Base-by-base conservation (phyloP, 2,329 filamentous ascomycete genomes). In the Neopestalotiopsis sp. region DNA sequence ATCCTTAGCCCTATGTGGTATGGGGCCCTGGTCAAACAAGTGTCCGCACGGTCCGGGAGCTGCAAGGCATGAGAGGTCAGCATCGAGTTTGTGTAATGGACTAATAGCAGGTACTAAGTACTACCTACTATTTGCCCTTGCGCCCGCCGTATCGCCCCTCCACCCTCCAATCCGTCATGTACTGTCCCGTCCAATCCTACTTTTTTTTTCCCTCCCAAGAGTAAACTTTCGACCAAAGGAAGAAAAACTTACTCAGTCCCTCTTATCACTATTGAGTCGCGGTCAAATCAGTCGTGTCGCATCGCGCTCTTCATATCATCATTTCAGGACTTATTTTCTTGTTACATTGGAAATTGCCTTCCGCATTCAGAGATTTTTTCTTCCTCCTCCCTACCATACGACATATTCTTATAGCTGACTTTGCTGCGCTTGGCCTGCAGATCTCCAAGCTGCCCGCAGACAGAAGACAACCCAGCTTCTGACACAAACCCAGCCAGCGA, bases 401-500 rank as follows among this genome's bases (percentile, higher is more conserved):
- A 52, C 20, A 52, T 52, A n/a, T 20, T 20, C n/a, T 52, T 17
- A 52, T 20, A 52, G 20, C 40, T 67, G 59, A 61, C 28, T 38
- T 49, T n/a, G 28, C 42, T 62, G 32, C 32, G 59, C 59, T 40
- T 32, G 49, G 14, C 30, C n/a, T 60, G 30, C 69, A 78, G 76
- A 76, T 70, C 73, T 72, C 65, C 74, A 73, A 72, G 70, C 71
- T 52, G 68, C 71, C 34, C 73, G 73, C 58, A 75, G 72, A 73
- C 75, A 75, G 72, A 73, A 74, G n/a, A 73, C 74, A 69, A 73
- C 75, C 13, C 74, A 75, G 69, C 74, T 76, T 52, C 75, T 75
- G 58, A 74, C 73, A 58, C 74, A 77, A 67, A 75, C 77, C 69
- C 75, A 72, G 74, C 71, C 73, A 74, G 77, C 77, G 72, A 79